Percentiles rank a stretch among this genome's conserved stretches.
Conservation (phyloP, 2,329 filamentous ascomycete species). For the Trichothecium sympodiale region DNA sequence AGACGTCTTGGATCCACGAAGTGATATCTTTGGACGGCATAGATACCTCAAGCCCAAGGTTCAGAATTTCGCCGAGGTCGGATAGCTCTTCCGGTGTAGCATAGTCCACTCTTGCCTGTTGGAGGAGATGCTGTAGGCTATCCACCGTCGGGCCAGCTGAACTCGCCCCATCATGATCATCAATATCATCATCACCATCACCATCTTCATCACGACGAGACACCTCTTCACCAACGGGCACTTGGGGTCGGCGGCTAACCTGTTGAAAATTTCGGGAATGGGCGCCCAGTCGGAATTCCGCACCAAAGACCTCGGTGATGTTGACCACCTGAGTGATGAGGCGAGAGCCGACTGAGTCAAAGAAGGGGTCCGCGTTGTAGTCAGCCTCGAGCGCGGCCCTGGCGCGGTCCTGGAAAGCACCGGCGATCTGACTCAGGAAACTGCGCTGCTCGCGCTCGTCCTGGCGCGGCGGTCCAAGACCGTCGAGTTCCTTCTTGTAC, state of each 20-base stretch:
- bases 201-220: no score
- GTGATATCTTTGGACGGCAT: neutral
- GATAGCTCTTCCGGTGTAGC: no score
- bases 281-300: constrained; percentile 12
- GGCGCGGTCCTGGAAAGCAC: constrained; percentile 15
- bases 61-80: neutral
- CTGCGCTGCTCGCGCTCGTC: constrained; percentile 19
- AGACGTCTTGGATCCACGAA: constrained; percentile 1
- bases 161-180: no score
- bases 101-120: no score
- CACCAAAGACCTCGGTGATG: constrained; percentile 24
- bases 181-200: constrained; percentile 4
- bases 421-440: constrained; percentile 22
- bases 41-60: neutral
- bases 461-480: constrained; percentile 19
- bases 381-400: constrained; percentile 12
- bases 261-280: constrained; percentile 11
- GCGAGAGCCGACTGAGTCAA: constrained; percentile 11
- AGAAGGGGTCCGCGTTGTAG: constrained; percentile 18
- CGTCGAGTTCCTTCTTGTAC: constrained; percentile 9
- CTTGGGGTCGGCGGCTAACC: no score
- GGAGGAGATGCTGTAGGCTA: no score
- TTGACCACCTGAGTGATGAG: constrained; percentile 26
- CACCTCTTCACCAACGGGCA: no score
- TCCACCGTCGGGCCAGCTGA: no score